Percentiles rank a stretch among this genome's conserved stretches.
Conservation (phyloP, 1,139 yeast genomes). For the Suzukiozyma palmioleophila region DNA sequence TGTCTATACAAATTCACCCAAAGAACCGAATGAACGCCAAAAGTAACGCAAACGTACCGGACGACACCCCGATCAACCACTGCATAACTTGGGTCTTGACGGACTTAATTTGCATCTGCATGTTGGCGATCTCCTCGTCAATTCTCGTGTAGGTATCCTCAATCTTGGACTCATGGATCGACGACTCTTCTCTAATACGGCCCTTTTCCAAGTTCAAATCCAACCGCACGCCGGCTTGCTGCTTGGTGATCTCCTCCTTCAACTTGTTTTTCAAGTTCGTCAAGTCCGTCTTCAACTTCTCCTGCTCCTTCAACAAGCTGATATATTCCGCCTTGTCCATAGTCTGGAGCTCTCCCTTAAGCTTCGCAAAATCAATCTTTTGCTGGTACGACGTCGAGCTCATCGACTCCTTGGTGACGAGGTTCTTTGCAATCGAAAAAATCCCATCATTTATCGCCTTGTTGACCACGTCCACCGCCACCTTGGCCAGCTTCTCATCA, state of each 20-base stretch:
- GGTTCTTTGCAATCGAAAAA: conserved; percentile 63
- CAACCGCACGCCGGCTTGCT: conserved; percentile 83
- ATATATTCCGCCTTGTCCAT: conserved; percentile 86
- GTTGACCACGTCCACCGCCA: conserved; percentile 71
- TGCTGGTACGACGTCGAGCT: conserved; percentile 89
- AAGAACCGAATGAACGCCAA: conserved; percentile 85
- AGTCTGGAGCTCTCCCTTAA: conserved; percentile 85
- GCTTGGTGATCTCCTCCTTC: conserved; percentile 87
- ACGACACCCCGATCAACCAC: conserved; percentile 96
- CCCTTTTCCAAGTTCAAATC: conserved; percentile 94
- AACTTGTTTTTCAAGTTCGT: conserved; percentile 81
- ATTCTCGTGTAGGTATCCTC: conserved; percentile 93
- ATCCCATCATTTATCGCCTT: conserved; percentile 82
- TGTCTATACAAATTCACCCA: conserved; percentile 32
- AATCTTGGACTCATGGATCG: conserved; percentile 87
- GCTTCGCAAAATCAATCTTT: conserved; percentile 91
- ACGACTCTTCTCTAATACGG: conserved; percentile 87
- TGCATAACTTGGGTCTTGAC: conserved; percentile 96
- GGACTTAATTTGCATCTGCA: conserved; percentile 90
- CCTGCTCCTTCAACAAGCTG: conserved; percentile 81
- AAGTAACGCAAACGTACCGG: conserved; percentile 94
- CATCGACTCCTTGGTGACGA: conserved; percentile 78
- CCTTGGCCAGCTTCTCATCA: conserved; percentile 70
- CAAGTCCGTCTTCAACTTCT: conserved; percentile 74
- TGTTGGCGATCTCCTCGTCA: conserved; percentile 91